A percentile compares a stretch with the other conserved stretches of the same genome.
These are phyloP conservation scores for Hymenoscyphus salicellus DNA, from an alignment of 2,329 filamentous ascomycete genomes.

Conservation along the genomic window DNA sequence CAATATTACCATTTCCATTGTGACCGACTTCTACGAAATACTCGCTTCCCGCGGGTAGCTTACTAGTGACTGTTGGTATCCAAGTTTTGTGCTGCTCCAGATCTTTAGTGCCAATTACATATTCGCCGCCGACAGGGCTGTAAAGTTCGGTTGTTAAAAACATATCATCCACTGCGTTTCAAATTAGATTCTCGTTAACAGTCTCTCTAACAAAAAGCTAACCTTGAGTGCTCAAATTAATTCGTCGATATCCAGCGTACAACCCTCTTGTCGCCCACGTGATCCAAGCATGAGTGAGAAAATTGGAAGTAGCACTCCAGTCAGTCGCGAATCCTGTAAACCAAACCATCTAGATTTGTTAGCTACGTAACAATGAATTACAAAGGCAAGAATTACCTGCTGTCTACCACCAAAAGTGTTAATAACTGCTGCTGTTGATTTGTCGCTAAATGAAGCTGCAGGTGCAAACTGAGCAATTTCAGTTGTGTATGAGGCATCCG, in stretches of 20 bases:
- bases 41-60: conserved; percentile 49
- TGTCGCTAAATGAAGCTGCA: conserved; percentile 39
- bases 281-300: conserved; percentile 60
- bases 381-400: conserved; percentile 37
- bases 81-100: conserved; percentile 46
- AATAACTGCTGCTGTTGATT: conserved; percentile 55
- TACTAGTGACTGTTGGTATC: conserved; percentile 42
- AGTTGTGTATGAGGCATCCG: conserved; percentile 50
- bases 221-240: conserved; percentile 30
- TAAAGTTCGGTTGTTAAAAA: conserved; percentile 53
- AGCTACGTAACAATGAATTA: not conserved
- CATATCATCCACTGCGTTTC: conserved; percentile 54
- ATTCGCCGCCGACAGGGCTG: conserved; percentile 45
- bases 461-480: conserved; percentile 52
- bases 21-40: conserved; percentile 54
- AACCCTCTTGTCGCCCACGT: conserved; percentile 60
- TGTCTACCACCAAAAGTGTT: conserved; percentile 55
- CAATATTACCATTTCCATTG: conserved; percentile 54
- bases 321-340: conserved; percentile 51
- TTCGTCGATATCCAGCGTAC: conserved; percentile 35
- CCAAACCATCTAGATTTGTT: conserved; percentile 49
- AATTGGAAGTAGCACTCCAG: conserved; percentile 51
- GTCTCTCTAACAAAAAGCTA: conserved; percentile 4
- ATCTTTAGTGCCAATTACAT: conserved; percentile 48
- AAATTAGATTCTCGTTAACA: conserved; percentile 16